Base-by-base conservation (phyloP, 129 eudicot genomes). In the Kitagawia praeruptora region DNA sequence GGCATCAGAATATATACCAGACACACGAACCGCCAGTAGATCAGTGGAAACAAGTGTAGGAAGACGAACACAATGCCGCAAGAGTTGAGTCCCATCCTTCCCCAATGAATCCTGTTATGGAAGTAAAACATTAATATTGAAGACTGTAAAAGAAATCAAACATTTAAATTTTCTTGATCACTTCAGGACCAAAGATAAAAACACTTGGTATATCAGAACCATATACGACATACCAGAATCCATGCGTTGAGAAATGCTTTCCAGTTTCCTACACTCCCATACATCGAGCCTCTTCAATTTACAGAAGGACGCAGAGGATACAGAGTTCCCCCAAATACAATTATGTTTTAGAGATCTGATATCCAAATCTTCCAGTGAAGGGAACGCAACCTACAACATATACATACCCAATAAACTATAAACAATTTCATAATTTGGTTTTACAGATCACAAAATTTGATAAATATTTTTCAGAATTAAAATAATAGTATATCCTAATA, bases 41-140 rank as follows among this genome's bases (percentile, higher is more conserved):
- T 96, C 98, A 13, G 93, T 96, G 61, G 99, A 96, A 79, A 96
- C 98, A 75, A 87, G 92, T 67, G 92, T 96, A 88, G 92, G 99
- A 78, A 96, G 89, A 78, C 98, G 98, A 82, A 96, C 99, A 84
- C 99, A 96, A 63, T 92, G 99, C 70, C 99, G 96, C 93, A 96
- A 83, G 27, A 96, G 89, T 80, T 92, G 99, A 80, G 99, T 96
- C 84, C 97, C 98, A 75, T 96, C 93, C 84, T 96, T 96, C 66
- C 99, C 99, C 98, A 96, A 82, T 70, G 99, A 92, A 88, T 96
- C 99, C 99, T 96, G 91, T 86, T 77, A 83, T 4, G 37, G 72
- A 66, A 66, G 72, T 66, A 66, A 4, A 31, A 15, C 40, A 66
- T 66, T 31, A 66, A 15, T 15, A 31, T 28, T 28, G 8, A 64